Evolutionary conservation across 768 basidiomycete genomes (phyloP).

Genomic region (Tremella fuciformis): DNA sequence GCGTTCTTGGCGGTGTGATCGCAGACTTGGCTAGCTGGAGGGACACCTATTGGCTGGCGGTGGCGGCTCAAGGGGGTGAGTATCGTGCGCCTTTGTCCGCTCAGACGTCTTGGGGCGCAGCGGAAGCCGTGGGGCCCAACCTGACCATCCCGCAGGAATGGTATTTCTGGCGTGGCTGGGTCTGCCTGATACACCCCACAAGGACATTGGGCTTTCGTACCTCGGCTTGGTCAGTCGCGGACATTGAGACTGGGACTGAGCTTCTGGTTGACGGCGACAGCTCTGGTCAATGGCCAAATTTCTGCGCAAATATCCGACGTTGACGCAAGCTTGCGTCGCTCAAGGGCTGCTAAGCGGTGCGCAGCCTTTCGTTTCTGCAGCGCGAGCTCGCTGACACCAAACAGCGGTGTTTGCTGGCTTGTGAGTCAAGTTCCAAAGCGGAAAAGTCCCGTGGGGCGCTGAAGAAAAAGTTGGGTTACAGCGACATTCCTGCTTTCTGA

Average conservation of each 20-base stretch:
- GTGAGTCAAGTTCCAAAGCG: conserved; percentile 14
- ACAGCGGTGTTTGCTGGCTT: conserved; percentile 42
- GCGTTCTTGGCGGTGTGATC: conserved; percentile 58
- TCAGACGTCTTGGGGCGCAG: conserved; percentile 15
- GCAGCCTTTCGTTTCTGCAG: background rate
- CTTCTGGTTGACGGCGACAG: conserved; percentile 8
- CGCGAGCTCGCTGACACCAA: background rate
- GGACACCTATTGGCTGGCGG: conserved; percentile 73
- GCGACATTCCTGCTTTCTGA: conserved; percentile 76
- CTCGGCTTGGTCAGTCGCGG: conserved; percentile 54
- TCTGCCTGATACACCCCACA: conserved; percentile 81
- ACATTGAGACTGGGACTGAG: background rate
- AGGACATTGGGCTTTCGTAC: conserved; percentile 62
- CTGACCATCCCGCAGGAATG: no score
- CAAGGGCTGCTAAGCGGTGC: conserved; percentile 61
- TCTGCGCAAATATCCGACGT: conserved; percentile 69
- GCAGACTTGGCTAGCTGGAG: conserved; percentile 70
- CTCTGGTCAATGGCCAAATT: conserved; percentile 70
- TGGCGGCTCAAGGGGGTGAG: conserved; percentile 62
- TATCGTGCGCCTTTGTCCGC: conserved; percentile 2
- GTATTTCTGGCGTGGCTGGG: conserved; percentile 52
- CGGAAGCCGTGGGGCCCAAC: conserved; percentile 61
- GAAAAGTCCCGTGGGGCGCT: background rate
- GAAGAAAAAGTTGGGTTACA: conserved; percentile 47
- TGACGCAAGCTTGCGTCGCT: conserved; percentile 65